Conservation (phyloP, 2,329 filamentous ascomycete species). For the Torrubiellomyces zombiae region DNA sequence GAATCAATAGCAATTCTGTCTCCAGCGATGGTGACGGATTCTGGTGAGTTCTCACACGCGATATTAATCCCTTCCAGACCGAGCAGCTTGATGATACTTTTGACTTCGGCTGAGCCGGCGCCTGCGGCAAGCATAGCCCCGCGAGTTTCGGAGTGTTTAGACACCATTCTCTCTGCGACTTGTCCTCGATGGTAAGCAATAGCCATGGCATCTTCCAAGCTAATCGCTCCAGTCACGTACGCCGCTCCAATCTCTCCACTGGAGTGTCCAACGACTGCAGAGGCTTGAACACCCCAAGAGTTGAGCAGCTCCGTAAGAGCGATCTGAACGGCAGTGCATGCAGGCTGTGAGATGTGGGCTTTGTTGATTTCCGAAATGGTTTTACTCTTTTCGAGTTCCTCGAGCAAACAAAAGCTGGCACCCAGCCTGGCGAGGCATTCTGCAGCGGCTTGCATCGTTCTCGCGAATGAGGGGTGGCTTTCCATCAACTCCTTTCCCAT, state of each 20-base stretch:
- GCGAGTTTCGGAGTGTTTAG: constrained; percentile 20
- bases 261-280: constrained; percentile 26
- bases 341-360: constrained; percentile 25
- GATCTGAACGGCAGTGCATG: constrained; percentile 30
- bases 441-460: constrained; percentile 15
- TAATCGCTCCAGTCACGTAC: constrained; percentile 25
- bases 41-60: constrained; percentile 34
- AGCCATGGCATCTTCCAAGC: constrained; percentile 26
- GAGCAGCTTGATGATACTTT: constrained; percentile 16
- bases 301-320: constrained; percentile 25
- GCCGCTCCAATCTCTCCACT: constrained; percentile 32
- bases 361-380: constrained; percentile 16
- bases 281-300: constrained; percentile 23
- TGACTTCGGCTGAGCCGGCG: constrained; percentile 23
- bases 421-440: constrained; percentile 16
- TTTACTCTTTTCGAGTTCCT: constrained; percentile 19
- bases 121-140: constrained; percentile 42
- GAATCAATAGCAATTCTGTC: constrained; percentile 25
- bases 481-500: constrained; percentile 21
- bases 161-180: constrained; percentile 24
- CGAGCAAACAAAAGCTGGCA: constrained; percentile 18
- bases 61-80: constrained; percentile 10
- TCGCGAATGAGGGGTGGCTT: constrained; percentile 17
- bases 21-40: constrained; percentile 33
- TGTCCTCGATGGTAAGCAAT: constrained; percentile 33